phyloP scores from a whole-genome alignment of 75 land plant genomes.

The Cunninghamia lanceolata region DNA sequence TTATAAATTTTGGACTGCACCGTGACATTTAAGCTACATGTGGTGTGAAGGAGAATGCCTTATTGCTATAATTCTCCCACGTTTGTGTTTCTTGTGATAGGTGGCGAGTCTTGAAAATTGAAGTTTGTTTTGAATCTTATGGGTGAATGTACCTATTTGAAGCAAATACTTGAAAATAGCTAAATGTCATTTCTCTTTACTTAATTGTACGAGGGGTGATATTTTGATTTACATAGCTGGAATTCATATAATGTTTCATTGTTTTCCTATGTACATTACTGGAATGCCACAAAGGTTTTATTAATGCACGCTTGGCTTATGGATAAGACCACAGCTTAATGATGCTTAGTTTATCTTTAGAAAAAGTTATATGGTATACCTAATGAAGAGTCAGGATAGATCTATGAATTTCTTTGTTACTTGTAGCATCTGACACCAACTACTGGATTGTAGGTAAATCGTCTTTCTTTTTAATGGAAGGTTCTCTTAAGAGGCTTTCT shows the following conservation, averaged over 20 bases:
- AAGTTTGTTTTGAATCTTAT: neutral
- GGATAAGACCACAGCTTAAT: neutral
- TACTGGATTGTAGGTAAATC: slow-evolving; percentile 36
- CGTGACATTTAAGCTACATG: neutral
- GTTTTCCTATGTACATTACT: neutral
- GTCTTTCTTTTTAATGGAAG: slow-evolving; percentile 53
- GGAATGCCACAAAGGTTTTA: neutral
- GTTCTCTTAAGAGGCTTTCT: slow-evolving; percentile 49
- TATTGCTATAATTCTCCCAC: neutral
- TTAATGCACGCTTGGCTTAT: neutral
- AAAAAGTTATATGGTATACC: neutral
- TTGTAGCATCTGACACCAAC: neutral
- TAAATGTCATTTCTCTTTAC: neutral
- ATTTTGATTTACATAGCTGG: neutral
- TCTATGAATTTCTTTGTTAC: neutral
- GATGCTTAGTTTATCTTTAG: neutral
- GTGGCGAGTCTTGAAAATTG: neutral
- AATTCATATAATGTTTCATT: neutral
- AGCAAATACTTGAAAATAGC: neutral
- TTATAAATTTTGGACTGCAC: neutral
- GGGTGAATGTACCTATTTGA: neutral
- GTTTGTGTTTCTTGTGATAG: neutral
- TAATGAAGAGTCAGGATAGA: neutral
- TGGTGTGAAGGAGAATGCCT: neutral
- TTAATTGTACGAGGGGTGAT: neutral